Percentiles rank a stretch among this genome's conserved stretches.
Conservation (phyloP, 2,329 filamentous ascomycete species). For the Aschersonia sp. region DNA sequence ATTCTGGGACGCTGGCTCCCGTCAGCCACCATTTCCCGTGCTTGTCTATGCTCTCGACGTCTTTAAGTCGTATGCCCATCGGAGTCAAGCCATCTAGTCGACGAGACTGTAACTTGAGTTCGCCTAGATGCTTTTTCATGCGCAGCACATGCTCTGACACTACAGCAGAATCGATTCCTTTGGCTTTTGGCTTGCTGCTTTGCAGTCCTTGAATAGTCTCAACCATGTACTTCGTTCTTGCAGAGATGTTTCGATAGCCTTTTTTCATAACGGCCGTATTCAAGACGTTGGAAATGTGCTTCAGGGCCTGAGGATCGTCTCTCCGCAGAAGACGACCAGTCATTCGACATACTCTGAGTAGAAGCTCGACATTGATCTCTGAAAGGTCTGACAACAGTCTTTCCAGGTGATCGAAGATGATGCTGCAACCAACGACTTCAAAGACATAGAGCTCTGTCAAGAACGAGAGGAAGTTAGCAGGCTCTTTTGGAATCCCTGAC, state of each 20-base stretch:
- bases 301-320: constrained; percentile 77
- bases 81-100: constrained; percentile 64
- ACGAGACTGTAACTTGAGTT: constrained; percentile 45
- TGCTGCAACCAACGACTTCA: constrained; percentile 65
- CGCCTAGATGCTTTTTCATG: constrained; percentile 79
- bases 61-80: constrained; percentile 64
- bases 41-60: constrained; percentile 72
- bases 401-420: constrained; percentile 86
- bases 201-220: constrained; percentile 91
- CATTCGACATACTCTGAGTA: constrained; percentile 71
- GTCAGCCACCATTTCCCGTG: constrained; percentile 98
- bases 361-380: constrained; percentile 76
- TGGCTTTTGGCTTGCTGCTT: constrained; percentile 79
- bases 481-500: constrained; percentile 18
- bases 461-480: constrained; percentile 65
- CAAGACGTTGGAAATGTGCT: constrained; percentile 73
- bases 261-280: constrained; percentile 55
- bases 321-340: constrained; percentile 72
- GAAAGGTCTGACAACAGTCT: constrained; percentile 61
- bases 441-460: constrained; percentile 86
- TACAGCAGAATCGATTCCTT: constrained; percentile 53
- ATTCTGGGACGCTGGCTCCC: constrained; percentile 70
- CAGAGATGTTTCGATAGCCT: constrained; percentile 59
- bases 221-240: constrained; percentile 93
- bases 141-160: constrained; percentile 70